A percentile compares a stretch with the other conserved stretches of the same genome.
phyloP scores from a whole-genome alignment of 2,329 filamentous ascomycete species.

The Ceratocystis smalleyi region DNA sequence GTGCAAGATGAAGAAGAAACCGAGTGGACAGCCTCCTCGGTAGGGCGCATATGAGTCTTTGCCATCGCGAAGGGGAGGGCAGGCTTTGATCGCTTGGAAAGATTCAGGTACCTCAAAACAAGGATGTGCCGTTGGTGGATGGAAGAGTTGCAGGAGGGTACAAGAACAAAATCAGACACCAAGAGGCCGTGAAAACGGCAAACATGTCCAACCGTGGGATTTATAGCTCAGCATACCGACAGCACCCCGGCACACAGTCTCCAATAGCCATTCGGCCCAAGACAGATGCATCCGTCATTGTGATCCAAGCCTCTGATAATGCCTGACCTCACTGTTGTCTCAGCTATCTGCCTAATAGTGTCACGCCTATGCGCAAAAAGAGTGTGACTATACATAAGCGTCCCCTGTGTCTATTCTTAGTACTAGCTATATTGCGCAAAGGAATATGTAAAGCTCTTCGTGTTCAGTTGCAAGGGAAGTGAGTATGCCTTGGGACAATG shows the following conservation, averaged over 20 bases:
- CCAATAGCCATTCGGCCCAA: no score
- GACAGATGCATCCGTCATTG: no score
- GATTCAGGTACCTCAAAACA: no score
- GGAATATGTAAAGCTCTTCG: not conserved
- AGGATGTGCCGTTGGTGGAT: no score
- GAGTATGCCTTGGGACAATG: not conserved
- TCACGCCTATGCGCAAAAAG: no score
- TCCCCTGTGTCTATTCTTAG: not conserved
- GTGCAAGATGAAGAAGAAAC: not conserved
- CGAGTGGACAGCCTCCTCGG: not conserved
- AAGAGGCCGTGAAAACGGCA: not conserved
- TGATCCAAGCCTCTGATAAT: no score
- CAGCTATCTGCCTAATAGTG: no score
- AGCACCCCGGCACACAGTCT: no score
- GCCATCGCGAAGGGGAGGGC: not conserved
- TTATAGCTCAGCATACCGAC: no score
- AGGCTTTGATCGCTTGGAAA: no score
- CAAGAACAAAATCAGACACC: not conserved
- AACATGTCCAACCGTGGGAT: not conserved
- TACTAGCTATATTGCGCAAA: not conserved
- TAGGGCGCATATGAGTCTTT: not conserved
- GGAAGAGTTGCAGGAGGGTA: not conserved
- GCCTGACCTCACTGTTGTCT: no score
- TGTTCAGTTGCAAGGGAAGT: not conserved
- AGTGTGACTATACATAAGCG: no score